Conservation (phyloP, 2,329 filamentous ascomycete species). For the Colletotrichum spaethianum region DNA sequence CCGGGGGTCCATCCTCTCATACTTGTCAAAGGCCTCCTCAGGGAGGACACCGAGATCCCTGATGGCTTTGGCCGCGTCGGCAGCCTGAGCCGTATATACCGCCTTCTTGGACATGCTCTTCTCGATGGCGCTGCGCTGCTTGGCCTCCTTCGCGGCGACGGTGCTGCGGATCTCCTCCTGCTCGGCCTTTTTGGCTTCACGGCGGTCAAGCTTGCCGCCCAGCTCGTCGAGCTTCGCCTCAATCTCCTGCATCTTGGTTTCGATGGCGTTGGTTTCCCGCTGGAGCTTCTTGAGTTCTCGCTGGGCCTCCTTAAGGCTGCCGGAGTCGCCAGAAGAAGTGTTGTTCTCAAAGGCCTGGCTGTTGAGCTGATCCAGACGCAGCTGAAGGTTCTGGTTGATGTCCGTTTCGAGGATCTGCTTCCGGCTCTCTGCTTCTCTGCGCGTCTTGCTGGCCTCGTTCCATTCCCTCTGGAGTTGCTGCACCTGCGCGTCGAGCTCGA, state of each 20-base stretch:
- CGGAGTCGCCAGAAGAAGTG: slow-evolving; percentile 60
- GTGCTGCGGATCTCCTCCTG: slow-evolving; percentile 82
- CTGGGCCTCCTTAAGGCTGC: slow-evolving; percentile 82
- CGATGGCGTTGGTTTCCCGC: slow-evolving; percentile 76
- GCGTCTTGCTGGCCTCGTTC: slow-evolving; percentile 79
- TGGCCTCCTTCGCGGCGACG: slow-evolving; percentile 83
- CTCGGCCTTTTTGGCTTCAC: slow-evolving; percentile 70
- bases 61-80: slow-evolving; percentile 89
- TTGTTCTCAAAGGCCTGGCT: slow-evolving; percentile 80
- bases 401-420: slow-evolving; percentile 91
- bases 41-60: slow-evolving; percentile 93
- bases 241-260: slow-evolving; percentile 79
- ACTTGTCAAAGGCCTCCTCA: slow-evolving; percentile 94
- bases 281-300: slow-evolving; percentile 85
- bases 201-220: slow-evolving; percentile 65
- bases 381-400: slow-evolving; percentile 88
- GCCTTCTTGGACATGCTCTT: slow-evolving; percentile 93
- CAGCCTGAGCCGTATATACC: slow-evolving; percentile 80
- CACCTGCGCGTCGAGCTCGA: slow-evolving; percentile 76
- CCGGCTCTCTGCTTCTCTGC: slow-evolving; percentile 82
- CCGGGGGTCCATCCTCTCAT: slow-evolving; percentile 85
- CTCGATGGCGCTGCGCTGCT: slow-evolving; percentile 90
- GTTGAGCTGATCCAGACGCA: slow-evolving; percentile 89
- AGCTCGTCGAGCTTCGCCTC: slow-evolving; percentile 76
- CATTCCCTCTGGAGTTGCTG: slow-evolving; percentile 84